These are phyloP conservation scores for Oryza meyeriana DNA, from an alignment of 176 grass and related monocot species.

Conservation along the genomic window DNA sequence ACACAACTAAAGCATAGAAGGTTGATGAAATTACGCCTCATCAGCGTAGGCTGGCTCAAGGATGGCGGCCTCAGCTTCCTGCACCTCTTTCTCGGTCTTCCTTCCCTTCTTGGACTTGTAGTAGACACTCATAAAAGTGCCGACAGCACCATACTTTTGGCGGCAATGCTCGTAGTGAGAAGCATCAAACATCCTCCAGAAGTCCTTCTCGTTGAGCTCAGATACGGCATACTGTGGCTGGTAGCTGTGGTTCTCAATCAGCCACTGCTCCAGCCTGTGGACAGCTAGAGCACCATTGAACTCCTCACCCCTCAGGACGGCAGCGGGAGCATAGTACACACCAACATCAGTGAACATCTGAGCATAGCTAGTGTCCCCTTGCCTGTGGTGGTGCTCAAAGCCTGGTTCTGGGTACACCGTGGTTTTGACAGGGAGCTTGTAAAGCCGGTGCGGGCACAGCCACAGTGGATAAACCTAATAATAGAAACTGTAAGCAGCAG, in stretches of 20 bases:
- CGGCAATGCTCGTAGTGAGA: slow-evolving; percentile 90
- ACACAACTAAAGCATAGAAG: background rate
- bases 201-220: slow-evolving; percentile 91
- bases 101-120: slow-evolving; percentile 99
- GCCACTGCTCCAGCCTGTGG: slow-evolving; percentile 73
- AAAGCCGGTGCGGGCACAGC: slow-evolving; percentile 88
- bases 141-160: slow-evolving; percentile 62
- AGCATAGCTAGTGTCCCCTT: slow-evolving; percentile 80
- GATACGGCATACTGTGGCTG: slow-evolving; percentile 94
- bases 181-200: slow-evolving; percentile 95
- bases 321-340: slow-evolving; percentile 69
- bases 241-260: slow-evolving; percentile 94
- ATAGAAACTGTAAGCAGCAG: background rate
- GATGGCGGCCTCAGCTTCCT: slow-evolving; percentile 89
- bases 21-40: slow-evolving; percentile 35
- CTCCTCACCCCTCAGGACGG: slow-evolving; percentile 68
- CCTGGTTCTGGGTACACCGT: slow-evolving; percentile 87
- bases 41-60: slow-evolving; percentile 78
- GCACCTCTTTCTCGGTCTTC: slow-evolving; percentile 99
- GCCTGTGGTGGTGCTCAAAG: slow-evolving; percentile 82
- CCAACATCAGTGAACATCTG: slow-evolving; percentile 97
- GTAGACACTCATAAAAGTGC: slow-evolving; percentile 97
- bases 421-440: slow-evolving; percentile 90
- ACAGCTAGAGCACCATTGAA: slow-evolving; percentile 69
- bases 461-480: slow-evolving; percentile 83